Percentiles rank a stretch among this genome's conserved stretches.
phyloP scores from a whole-genome alignment of 2,329 filamentous ascomycete genomes.

The Lachnellula suecica region DNA sequence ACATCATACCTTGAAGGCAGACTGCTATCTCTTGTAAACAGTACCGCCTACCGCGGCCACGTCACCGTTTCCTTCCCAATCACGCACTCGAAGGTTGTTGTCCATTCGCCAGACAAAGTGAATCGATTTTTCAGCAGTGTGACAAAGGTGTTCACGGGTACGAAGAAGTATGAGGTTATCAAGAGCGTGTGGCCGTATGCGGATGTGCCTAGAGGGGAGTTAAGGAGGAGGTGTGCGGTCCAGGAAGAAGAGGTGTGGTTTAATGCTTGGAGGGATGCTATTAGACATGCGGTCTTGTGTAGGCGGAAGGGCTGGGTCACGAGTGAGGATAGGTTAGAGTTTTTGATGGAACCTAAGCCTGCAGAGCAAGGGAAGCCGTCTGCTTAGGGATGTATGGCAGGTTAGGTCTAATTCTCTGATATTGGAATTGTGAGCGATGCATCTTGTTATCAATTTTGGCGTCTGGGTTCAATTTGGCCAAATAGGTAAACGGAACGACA shows the following conservation, averaged over 20 bases:
- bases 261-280: slow-evolving; percentile 48
- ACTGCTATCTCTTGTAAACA: slow-evolving; percentile 49
- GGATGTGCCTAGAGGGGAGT: slow-evolving; percentile 43
- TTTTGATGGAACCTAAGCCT: slow-evolving; percentile 28
- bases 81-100: slow-evolving; percentile 47
- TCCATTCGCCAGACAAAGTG: slow-evolving; percentile 51
- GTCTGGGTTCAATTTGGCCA: too few relatives aligned
- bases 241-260: slow-evolving; percentile 58
- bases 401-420: too few relatives aligned
- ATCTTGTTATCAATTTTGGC: too few relatives aligned
- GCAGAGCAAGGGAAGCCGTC: slow-evolving; percentile 11
- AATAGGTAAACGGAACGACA: too few relatives aligned
- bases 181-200: slow-evolving; percentile 59
- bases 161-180: slow-evolving; percentile 54
- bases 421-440: too few relatives aligned
- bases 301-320: slow-evolving; percentile 30
- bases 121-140: slow-evolving; percentile 55
- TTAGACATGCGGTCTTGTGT: slow-evolving; percentile 38
- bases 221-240: slow-evolving; percentile 45
- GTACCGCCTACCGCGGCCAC: slow-evolving; percentile 49
- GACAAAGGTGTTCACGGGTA: slow-evolving; percentile 50
- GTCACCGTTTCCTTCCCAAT: slow-evolving; percentile 50
- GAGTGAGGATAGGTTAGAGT: slow-evolving; percentile 30
- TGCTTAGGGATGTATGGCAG: slow-evolving; percentile 2
- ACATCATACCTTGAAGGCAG: slow-evolving; percentile 54